A percentile compares a stretch with the other conserved stretches of the same genome.
phyloP scores from a whole-genome alignment of 768 basidiomycete genomes.

The Austroboletus festivus region DNA sequence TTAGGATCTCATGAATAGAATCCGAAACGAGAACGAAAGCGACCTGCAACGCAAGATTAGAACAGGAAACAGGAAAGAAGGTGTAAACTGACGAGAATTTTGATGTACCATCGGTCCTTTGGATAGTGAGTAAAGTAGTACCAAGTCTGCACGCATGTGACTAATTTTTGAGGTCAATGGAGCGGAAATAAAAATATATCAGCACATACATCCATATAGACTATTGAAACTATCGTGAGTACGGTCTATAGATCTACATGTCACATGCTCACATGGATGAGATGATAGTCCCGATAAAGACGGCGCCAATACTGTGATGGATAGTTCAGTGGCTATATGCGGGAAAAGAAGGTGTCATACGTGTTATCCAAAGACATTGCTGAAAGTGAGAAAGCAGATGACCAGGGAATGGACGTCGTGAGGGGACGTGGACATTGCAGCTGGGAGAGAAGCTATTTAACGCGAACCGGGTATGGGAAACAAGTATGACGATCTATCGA shows the following conservation, averaged over 20 bases:
- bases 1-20: conserved; percentile 50
- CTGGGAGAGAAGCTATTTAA: too few relatives aligned
- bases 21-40: conserved; percentile 47
- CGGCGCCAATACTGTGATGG: background rate
- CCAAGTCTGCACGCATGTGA: conserved; percentile 54
- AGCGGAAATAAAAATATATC: background rate
- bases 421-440: too few relatives aligned
- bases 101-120: conserved; percentile 47
- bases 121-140: conserved; percentile 51
- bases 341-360: background rate
- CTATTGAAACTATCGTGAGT: conserved; percentile 28
- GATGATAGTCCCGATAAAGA: background rate
- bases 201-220: conserved; percentile 46
- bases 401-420: too few relatives aligned
- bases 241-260: background rate
- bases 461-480: too few relatives aligned
- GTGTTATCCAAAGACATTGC: background rate
- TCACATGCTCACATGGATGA: background rate
- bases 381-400: too few relatives aligned
- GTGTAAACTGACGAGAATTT: conserved; percentile 38
- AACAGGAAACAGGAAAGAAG: background rate
- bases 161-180: conserved; percentile 29
- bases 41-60: conserved; percentile 38
- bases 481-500: too few relatives aligned
- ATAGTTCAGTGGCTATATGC: background rate